These are phyloP conservation scores for Dianthus caryophyllus DNA, from an alignment of 148 eudicot genomes.

Conservation along the genomic window DNA sequence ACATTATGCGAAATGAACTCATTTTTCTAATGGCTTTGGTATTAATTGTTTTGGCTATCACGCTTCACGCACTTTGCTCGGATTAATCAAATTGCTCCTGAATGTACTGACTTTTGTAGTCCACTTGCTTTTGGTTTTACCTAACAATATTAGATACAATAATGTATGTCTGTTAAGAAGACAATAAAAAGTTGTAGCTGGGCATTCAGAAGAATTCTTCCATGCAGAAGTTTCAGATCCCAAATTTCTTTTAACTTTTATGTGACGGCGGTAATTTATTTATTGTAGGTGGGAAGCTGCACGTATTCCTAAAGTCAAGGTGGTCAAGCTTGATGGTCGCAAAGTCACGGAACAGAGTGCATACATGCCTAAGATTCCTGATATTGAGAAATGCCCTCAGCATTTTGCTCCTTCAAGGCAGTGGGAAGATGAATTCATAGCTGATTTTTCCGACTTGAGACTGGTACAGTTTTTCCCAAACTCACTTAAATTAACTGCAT, in stretches of 20 bases:
- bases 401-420: constrained; percentile 56
- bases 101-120: background rate
- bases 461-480: constrained; percentile 35
- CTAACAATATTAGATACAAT: background rate
- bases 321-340: constrained; percentile 52
- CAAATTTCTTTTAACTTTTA: constrained; percentile 1
- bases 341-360: constrained; percentile 60
- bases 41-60: too few species aligned
- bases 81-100: background rate
- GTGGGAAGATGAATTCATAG: constrained; percentile 80
- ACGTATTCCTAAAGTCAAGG: constrained; percentile 70
- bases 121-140: background rate
- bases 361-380: constrained; percentile 90
- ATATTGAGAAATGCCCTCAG: constrained; percentile 67
- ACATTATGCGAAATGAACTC: too few species aligned
- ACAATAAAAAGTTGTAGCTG: too few species aligned
- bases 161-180: too few species aligned
- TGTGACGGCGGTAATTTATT: constrained; percentile 5
- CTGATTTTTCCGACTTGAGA: constrained; percentile 74
- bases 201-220: background rate
- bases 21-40: too few species aligned
- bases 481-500: too few species aligned
- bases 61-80: too few species aligned
- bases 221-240: background rate
- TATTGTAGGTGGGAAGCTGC: constrained; percentile 80